phyloP scores from a whole-genome alignment of 2,329 filamentous ascomycete genomes.

The Aspergillus persii region DNA sequence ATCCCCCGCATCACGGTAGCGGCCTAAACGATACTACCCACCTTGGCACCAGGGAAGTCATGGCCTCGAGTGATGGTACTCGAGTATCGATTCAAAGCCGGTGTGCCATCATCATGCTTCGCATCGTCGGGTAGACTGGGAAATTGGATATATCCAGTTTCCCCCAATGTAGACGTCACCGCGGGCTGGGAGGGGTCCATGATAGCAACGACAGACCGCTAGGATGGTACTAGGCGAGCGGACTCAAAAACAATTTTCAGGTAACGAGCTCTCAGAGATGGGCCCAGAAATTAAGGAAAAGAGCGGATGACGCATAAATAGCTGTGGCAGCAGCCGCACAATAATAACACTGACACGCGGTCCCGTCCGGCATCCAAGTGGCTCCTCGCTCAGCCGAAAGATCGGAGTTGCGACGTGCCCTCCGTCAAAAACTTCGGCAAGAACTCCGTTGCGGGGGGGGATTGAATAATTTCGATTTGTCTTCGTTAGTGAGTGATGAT shows the following conservation, averaged over 20 bases:
- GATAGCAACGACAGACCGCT: background rate
- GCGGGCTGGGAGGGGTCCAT: constrained; percentile 26
- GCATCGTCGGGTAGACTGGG: constrained; percentile 53
- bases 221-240: background rate
- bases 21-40: constrained; percentile 30
- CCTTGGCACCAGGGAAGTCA: constrained; percentile 90
- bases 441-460: constrained; percentile 8
- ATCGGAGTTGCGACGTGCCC: constrained; percentile 13
- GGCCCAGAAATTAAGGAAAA: background rate
- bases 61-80: constrained; percentile 76
- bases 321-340: background rate
- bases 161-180: constrained; percentile 35
- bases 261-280: background rate
- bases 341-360: background rate
- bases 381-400: constrained; percentile 17
- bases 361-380: background rate
- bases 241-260: background rate
- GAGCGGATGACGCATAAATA: background rate
- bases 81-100: constrained; percentile 81
- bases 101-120: constrained; percentile 55
- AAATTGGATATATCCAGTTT: constrained; percentile 57
- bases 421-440: constrained; percentile 2
- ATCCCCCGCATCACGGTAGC: background rate
- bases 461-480: constrained; percentile 2
- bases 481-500: background rate